Evolutionary conservation across 2,329 filamentous ascomycete species (phyloP).

Genomic region (Herpotrichia juniperi): DNA sequence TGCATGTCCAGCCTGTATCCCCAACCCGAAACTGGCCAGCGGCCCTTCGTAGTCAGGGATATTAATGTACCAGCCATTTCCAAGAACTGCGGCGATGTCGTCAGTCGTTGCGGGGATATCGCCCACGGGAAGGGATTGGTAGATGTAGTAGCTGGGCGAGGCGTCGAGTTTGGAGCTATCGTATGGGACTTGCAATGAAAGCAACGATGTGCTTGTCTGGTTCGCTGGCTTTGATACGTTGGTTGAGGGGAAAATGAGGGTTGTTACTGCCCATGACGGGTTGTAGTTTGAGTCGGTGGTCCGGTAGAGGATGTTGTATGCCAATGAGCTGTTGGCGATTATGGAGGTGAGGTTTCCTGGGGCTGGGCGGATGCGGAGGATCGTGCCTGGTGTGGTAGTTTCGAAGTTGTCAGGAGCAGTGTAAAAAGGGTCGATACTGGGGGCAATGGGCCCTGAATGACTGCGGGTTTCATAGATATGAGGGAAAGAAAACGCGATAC

Average conservation of each 20-base stretch:
- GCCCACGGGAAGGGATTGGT: slow-evolving; percentile 1
- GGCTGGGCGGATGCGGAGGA: slow-evolving; percentile 19
- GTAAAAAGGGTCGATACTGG: slow-evolving; percentile 20
- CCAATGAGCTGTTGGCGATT: slow-evolving; percentile 13
- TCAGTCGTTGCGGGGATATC: slow-evolving; percentile 3
- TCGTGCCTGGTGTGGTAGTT: slow-evolving; percentile 13
- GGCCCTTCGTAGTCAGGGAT: slow-evolving; percentile 33
- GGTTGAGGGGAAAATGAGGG: slow-evolving; percentile 13
- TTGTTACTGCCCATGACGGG: slow-evolving; percentile 22
- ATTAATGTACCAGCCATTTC: slow-evolving; percentile 26
- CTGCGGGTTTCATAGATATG: background rate
- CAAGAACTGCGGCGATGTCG: slow-evolving; percentile 18
- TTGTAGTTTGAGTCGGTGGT: slow-evolving; percentile 19
- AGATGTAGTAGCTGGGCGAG: slow-evolving; percentile 17
- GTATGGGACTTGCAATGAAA: slow-evolving; percentile 24
- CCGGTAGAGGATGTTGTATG: slow-evolving; percentile 22
- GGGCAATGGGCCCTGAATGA: slow-evolving; percentile 7
- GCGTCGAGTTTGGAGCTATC: slow-evolving; percentile 18
- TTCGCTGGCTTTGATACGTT: slow-evolving; percentile 1
- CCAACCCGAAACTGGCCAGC: slow-evolving; percentile 25
- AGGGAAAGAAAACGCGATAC: background rate
- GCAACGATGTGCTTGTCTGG: slow-evolving; percentile 8
- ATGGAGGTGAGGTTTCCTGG: slow-evolving; percentile 14
- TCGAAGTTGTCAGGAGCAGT: slow-evolving; percentile 14
- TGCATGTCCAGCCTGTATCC: slow-evolving; percentile 27